These are phyloP conservation scores for Purshia tridentata DNA, from an alignment of 306 rosid genomes.

Conservation along the genomic window DNA sequence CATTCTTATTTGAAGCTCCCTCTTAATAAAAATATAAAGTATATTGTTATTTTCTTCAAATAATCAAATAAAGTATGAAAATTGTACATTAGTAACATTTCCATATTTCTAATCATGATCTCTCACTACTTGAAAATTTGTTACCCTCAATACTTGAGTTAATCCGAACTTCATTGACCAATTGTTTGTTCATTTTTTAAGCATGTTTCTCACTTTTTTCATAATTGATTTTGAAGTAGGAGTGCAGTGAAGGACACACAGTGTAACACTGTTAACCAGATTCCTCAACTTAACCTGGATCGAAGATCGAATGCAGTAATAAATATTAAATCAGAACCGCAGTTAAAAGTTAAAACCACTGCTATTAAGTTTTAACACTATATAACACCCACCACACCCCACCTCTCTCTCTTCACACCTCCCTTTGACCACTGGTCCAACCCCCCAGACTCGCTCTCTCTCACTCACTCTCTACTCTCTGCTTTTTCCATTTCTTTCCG, in stretches of 20 bases:
- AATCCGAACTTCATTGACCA: too few species aligned
- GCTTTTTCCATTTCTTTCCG: slow-evolving; percentile 21
- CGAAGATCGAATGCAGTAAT: neutral
- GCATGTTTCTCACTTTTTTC: neutral
- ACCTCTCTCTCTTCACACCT: slow-evolving; percentile 30
- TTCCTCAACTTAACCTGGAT: slow-evolving; percentile 23
- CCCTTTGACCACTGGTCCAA: slow-evolving; percentile 62
- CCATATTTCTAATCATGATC: too few species aligned
- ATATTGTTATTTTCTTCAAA: too few species aligned
- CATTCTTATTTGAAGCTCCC: too few species aligned
- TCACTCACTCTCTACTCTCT: slow-evolving; percentile 4
- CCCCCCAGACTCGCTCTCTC: slow-evolving; percentile 16
- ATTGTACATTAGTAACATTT: too few species aligned
- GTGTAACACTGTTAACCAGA: slow-evolving; percentile 17
- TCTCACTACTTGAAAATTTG: too few species aligned
- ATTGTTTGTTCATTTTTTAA: neutral
- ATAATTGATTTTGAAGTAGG: neutral
- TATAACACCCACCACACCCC: slow-evolving; percentile 32
- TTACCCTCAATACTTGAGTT: too few species aligned
- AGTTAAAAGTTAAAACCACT: slow-evolving; percentile 1
- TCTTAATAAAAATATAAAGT: too few species aligned
- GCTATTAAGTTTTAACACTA: slow-evolving; percentile 31
- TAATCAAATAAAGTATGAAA: too few species aligned
- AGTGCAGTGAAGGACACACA: slow-evolving; percentile 12
- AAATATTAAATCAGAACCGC: slow-evolving; percentile 21